phyloP scores from a whole-genome alignment of 2,329 filamentous ascomycete species.

The Pseudogymnoascus destructans region DNA sequence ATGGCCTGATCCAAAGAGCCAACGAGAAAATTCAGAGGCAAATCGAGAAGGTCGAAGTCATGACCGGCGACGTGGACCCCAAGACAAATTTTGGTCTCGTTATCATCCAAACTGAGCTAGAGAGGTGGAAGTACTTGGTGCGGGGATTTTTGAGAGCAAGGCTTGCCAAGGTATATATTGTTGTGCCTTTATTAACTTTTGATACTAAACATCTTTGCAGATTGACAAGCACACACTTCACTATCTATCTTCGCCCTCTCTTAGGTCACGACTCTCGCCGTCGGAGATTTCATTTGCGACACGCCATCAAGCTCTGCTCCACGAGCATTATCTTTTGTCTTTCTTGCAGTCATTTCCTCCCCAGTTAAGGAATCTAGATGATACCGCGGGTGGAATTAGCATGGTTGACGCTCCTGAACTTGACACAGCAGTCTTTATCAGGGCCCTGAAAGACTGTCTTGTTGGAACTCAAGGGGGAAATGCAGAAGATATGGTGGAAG shows the following conservation, averaged over 20 bases:
- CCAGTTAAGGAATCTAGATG: constrained; percentile 71
- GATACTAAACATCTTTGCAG: constrained; percentile 29
- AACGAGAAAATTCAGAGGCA: constrained; percentile 58
- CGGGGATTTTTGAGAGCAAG: constrained; percentile 69
- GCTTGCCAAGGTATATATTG: constrained; percentile 60
- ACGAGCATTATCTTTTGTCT: constrained; percentile 71
- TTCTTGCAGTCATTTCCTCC: constrained; percentile 76
- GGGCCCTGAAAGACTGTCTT: constrained; percentile 49
- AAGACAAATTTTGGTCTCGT: constrained; percentile 88
- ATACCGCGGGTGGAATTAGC: constrained; percentile 74
- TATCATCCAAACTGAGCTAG: constrained; percentile 90
- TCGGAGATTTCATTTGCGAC: constrained; percentile 73
- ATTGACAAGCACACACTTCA: constrained; percentile 67
- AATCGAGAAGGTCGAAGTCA: constrained; percentile 58
- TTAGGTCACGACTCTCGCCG: constrained; percentile 53
- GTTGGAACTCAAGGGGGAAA: constrained; percentile 51
- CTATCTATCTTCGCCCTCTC: constrained; percentile 46
- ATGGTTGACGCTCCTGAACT: constrained; percentile 86
- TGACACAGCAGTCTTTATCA: constrained; percentile 72
- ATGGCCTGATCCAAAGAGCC: constrained; percentile 67
- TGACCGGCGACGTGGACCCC: constrained; percentile 77
- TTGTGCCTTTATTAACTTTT: not conserved
- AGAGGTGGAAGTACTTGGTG: constrained; percentile 84
- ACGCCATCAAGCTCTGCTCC: constrained; percentile 71
- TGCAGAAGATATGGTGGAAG: constrained; percentile 45